phyloP scores from a whole-genome alignment of 768 basidiomycete species.

The Pholiota microspora region DNA sequence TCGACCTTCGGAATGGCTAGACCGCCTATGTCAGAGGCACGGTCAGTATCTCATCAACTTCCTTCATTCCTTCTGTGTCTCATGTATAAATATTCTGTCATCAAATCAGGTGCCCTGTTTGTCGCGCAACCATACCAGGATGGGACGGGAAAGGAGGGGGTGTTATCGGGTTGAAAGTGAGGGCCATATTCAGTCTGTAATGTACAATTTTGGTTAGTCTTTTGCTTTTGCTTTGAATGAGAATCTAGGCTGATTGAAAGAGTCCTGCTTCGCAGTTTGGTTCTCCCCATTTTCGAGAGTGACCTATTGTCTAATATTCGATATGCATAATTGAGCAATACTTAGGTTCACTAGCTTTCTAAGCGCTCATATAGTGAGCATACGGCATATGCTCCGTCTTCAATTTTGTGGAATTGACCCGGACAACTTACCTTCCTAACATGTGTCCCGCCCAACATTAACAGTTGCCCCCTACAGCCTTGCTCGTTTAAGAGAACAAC shows the following conservation, averaged over 20 bases:
- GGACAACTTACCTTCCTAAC: too few relatives aligned
- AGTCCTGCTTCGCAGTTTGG: not conserved
- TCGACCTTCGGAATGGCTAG: constrained; percentile 25
- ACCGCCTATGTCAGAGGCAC: constrained; percentile 30
- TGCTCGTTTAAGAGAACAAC: too few relatives aligned
- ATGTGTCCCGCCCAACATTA: too few relatives aligned
- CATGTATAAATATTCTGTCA: not conserved
- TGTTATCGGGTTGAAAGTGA: constrained; percentile 57
- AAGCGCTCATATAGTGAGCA: too few relatives aligned
- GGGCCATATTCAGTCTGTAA: constrained; percentile 40
- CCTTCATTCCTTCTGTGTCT: not conserved
- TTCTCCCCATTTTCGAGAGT: not conserved
- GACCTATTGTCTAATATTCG: too few relatives aligned
- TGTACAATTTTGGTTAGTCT: not conserved
- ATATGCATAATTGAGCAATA: too few relatives aligned
- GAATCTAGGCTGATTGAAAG: not conserved
- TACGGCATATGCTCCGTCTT: too few relatives aligned
- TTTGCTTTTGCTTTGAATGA: not conserved
- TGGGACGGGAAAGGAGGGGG: constrained; percentile 75
- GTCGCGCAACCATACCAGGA: constrained; percentile 60
- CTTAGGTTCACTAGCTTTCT: too few relatives aligned
- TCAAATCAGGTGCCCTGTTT: constrained; percentile 60
- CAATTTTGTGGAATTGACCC: too few relatives aligned
- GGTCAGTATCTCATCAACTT: constrained; percentile 27
- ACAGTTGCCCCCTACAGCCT: too few relatives aligned